Conservation (phyloP, 2,329 filamentous ascomycete genomes). For the Trichocomaceae sp. region DNA sequence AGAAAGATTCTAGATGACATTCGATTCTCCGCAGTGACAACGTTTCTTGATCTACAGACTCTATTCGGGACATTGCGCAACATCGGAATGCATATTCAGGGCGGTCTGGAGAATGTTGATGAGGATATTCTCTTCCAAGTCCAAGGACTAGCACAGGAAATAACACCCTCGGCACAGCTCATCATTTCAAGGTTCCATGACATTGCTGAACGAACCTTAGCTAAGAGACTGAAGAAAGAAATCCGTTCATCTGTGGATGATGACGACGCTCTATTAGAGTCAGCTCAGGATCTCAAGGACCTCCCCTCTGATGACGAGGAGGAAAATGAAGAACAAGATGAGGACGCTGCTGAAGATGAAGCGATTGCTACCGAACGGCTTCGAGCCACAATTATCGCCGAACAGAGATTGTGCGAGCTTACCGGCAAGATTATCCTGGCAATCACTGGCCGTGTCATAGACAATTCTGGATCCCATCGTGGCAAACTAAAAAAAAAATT, state of each 20-base stretch:
- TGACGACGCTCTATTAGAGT: conserved; percentile 66
- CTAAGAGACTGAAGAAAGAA: conserved; percentile 53
- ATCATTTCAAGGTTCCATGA: conserved; percentile 72
- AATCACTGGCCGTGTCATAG: conserved; percentile 67
- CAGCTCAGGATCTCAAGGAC: conserved; percentile 57
- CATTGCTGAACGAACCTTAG: conserved; percentile 67
- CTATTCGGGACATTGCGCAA: conserved; percentile 68
- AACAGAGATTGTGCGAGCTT: conserved; percentile 79
- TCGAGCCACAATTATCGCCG: conserved; percentile 64
- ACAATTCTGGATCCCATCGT: conserved; percentile 53
- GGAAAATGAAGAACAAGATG: conserved; percentile 47
- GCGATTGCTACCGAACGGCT: conserved; percentile 46
- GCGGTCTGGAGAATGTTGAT: conserved; percentile 41
- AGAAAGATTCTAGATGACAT: conserved; percentile 64
- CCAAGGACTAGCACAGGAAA: conserved; percentile 59
- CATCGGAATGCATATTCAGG: conserved; percentile 33
- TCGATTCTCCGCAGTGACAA: conserved; percentile 66
- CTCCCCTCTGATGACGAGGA: conserved; percentile 42
- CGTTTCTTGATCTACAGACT: conserved; percentile 73
- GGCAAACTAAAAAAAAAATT: conserved; percentile 65
- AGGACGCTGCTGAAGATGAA: conserved; percentile 28
- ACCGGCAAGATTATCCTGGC: conserved; percentile 78
- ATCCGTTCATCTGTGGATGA: conserved; percentile 48
- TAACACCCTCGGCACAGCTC: conserved; percentile 55
- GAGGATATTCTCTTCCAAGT: conserved; percentile 50